Conservation (phyloP, 352 stramenopile genomes). For the Phytopythium mirpurense region DNA sequence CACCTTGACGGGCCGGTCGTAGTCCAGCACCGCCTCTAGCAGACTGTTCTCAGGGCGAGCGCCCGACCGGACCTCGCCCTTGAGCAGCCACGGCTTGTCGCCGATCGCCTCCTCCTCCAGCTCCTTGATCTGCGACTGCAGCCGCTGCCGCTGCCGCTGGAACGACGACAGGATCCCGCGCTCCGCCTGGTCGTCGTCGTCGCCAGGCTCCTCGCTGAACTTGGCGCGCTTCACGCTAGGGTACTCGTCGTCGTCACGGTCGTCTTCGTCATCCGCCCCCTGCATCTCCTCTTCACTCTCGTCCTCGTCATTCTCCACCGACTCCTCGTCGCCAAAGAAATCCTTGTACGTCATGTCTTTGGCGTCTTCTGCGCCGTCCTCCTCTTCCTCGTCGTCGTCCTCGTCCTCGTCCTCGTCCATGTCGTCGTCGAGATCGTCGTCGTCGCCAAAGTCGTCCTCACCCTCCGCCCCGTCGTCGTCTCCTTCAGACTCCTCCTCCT, state of each 20-base stretch:
- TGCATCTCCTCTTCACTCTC: constrained; percentile 46
- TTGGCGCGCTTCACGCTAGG: constrained; percentile 43
- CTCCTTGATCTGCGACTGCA: constrained; percentile 83
- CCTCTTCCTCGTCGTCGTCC: constrained; percentile 48
- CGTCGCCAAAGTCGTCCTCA: constrained; percentile 14
- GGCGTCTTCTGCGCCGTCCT: constrained; percentile 40
- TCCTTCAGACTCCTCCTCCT: constrained; percentile 45
- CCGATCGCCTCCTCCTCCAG: constrained; percentile 86
- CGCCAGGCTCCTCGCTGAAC: constrained; percentile 40
- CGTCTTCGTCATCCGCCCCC: constrained; percentile 28
- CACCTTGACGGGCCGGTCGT: constrained; percentile 89
- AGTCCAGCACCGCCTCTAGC: constrained; percentile 91
- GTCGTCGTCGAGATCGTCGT: constrained; percentile 30
- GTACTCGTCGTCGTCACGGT: constrained; percentile 49
- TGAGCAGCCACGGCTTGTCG: constrained; percentile 93
- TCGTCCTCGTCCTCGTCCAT: constrained; percentile 42
- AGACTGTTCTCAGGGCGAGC: constrained; percentile 91
- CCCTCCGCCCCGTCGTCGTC: constrained; percentile 30
- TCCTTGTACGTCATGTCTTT: constrained; percentile 60
- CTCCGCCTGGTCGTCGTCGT: constrained; percentile 70
- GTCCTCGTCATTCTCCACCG: constrained; percentile 37
- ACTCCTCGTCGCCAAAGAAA: constrained; percentile 50
- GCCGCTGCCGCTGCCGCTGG: constrained; percentile 53
- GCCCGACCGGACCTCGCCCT: constrained; percentile 85
- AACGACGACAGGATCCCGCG: constrained; percentile 79